phyloP scores from a whole-genome alignment of 2,329 filamentous ascomycete species.

The Xylaria sp. region DNA sequence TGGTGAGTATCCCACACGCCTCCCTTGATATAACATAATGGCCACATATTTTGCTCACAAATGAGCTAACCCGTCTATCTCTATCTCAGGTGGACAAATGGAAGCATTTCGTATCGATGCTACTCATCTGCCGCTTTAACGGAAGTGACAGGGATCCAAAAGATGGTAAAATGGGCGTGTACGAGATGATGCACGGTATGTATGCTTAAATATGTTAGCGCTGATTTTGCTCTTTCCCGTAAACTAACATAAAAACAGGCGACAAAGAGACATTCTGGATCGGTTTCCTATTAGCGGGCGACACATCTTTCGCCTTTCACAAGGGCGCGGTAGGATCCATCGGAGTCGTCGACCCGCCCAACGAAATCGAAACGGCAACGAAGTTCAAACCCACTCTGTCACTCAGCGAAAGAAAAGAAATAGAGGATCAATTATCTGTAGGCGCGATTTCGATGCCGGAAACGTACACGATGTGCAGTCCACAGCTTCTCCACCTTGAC shows the following conservation, averaged over 20 bases:
- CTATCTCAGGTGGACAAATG: slow-evolving; percentile 46
- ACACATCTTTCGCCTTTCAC: slow-evolving; percentile 51
- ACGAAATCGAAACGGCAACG: neutral
- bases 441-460: slow-evolving; percentile 1
- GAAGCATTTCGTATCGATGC: slow-evolving; percentile 50
- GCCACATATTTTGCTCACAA: neutral
- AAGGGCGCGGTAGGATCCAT: slow-evolving; percentile 46
- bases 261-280: slow-evolving; percentile 59
- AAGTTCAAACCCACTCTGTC: neutral
- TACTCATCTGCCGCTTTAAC: slow-evolving; percentile 48
- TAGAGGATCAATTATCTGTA: neutral
- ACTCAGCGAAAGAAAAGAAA: neutral
- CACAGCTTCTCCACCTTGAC: slow-evolving; percentile 53
- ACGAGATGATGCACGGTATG: slow-evolving; percentile 53
- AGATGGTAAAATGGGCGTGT: slow-evolving; percentile 48
- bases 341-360: slow-evolving; percentile 36
- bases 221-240: neutral
- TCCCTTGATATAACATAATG: neutral
- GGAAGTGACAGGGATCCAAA: slow-evolving; percentile 52
- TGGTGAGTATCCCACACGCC: slow-evolving; percentile 37
- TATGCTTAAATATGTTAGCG: neutral
- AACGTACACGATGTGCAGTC: slow-evolving; percentile 48
- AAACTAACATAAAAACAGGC: slow-evolving; percentile 33
- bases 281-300: slow-evolving; percentile 52
- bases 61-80: neutral